phyloP scores from a whole-genome alignment of 106 monocot species.

The Phalaenopsis equestris region DNA sequence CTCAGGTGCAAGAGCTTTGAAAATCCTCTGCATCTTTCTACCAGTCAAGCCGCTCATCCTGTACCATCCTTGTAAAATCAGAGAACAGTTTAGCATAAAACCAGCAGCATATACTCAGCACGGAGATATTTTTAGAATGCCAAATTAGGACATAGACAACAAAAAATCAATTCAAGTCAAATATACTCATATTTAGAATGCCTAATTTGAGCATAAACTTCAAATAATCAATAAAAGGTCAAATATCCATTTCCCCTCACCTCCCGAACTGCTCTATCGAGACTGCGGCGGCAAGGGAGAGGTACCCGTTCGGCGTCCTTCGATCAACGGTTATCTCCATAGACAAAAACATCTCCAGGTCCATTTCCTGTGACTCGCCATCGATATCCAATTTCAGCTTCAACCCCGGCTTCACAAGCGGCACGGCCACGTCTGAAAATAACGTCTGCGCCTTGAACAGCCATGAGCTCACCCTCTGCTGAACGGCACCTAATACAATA shows the following conservation, averaged over 20 bases:
- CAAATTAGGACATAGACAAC: not conserved
- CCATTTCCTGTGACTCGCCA: constrained; percentile 18
- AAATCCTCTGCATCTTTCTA: constrained; percentile 78
- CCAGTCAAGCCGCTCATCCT: constrained; percentile 95
- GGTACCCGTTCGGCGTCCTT: constrained; percentile 41
- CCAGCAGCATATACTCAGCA: not conserved
- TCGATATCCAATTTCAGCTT: constrained; percentile 15
- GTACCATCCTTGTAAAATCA: constrained; percentile 14
- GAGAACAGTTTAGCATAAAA: constrained; percentile 12
- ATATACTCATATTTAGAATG: no score
- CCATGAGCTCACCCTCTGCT: constrained; percentile 62
- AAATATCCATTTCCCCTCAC: constrained; percentile 17
- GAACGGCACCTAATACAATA: constrained; percentile 38
- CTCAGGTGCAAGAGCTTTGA: constrained; percentile 56
- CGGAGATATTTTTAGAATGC: not conserved
- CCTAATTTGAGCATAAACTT: not conserved
- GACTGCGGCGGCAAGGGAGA: constrained; percentile 55
- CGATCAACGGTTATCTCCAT: constrained; percentile 62
- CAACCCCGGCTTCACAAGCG: constrained; percentile 37
- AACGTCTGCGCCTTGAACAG: constrained; percentile 49
- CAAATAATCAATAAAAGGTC: not conserved
- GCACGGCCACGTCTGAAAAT: constrained; percentile 47
- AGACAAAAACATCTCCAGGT: constrained; percentile 40
- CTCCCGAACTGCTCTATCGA: constrained; percentile 92
- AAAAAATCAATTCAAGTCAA: no score